Evolutionary conservation across 2,329 filamentous ascomycete genomes (phyloP), one percentile per base, ranked within the genome.

Genomic region (Stemphylium beticola): DNA sequence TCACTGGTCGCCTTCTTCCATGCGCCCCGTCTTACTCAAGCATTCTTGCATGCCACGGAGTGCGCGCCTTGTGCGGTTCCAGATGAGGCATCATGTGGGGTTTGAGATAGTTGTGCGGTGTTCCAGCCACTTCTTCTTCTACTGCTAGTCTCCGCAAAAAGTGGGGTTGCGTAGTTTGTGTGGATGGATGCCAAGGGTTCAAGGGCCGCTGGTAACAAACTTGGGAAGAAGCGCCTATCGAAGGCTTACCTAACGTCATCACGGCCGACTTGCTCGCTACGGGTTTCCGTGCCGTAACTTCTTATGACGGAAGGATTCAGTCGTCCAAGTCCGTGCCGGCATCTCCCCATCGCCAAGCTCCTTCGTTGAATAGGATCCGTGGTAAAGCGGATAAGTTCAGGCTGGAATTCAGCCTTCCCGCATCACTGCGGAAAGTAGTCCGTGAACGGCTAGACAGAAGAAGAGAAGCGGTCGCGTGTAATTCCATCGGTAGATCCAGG

Each of bases 161-260:
- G 53, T 47, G 49, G 49, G 24, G 45, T 42, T 57, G 57, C 41
- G 57, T 36, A 12, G 31, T 49, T 59, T 59, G 53, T 59, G 57
- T 53, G 53, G 26, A 34, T 31, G 24, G 18, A 1, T 41, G 47
- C 44, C 36, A 49, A 52, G 49, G 39, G 4, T 14, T 3, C 12
- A 34, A 6, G n/a, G 33, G 8, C 14, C 32, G 7, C 7, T 34
- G 14, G 32, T 24, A 24, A 7, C 22, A 24, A 24, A 4, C 22
- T 24, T 24, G 22, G 22, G 22, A 24, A 24, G 22, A 22, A 22
- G 33, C 33, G 15, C 33, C 33, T n/a, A n/a, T 17, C 33, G 4
- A 29, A 29, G 26, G 26, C 26, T 29, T 29, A 29, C 26, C 26
- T 29, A 29, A 29, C 26, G 26, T 29, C 26, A 29, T 29, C 26